phyloP scores from a whole-genome alignment of 805 yeast genomes.

The Hanseniaspora occidentalis region DNA sequence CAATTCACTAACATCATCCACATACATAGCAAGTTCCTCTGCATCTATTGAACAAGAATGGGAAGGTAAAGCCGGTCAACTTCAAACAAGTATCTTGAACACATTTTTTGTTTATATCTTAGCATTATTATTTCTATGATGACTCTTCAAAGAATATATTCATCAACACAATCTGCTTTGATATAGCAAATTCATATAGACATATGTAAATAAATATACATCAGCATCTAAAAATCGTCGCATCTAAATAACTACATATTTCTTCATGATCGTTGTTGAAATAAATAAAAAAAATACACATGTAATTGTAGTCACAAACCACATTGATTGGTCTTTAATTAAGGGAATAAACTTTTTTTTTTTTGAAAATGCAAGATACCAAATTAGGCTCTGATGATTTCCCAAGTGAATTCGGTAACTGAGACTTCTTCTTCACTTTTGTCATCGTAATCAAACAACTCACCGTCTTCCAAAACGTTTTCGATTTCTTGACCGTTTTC shows the following conservation, averaged over 20 bases:
- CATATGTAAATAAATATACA: no score
- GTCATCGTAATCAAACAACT: constrained; percentile 95
- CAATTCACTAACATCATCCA: constrained; percentile 4
- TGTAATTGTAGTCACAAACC: neutral
- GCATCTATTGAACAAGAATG: neutral
- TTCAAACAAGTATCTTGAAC: neutral
- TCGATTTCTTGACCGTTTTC: constrained; percentile 17
- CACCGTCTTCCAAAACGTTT: constrained; percentile 62
- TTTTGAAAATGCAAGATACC: neutral
- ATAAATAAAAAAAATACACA: neutral
- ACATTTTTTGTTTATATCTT: neutral
- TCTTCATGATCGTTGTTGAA: neutral
- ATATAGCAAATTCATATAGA: no score
- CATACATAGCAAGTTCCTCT: constrained; percentile 1
- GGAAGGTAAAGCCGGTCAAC: constrained; percentile 1
- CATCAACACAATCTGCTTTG: neutral
- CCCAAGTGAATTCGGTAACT: constrained; percentile 62
- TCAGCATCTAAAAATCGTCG: no score
- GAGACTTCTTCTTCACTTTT: constrained; percentile 69
- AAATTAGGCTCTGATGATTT: constrained; percentile 30
- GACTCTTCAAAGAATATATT: neutral
- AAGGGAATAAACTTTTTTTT: neutral
- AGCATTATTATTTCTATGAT: constrained; percentile 1
- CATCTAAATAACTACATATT: neutral
- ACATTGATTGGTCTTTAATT: neutral